Percentiles rank a stretch among this genome's conserved stretches.
Evolutionary conservation across 208 protist species (phyloP).

Genomic region (Crithidia sp.): DNA sequence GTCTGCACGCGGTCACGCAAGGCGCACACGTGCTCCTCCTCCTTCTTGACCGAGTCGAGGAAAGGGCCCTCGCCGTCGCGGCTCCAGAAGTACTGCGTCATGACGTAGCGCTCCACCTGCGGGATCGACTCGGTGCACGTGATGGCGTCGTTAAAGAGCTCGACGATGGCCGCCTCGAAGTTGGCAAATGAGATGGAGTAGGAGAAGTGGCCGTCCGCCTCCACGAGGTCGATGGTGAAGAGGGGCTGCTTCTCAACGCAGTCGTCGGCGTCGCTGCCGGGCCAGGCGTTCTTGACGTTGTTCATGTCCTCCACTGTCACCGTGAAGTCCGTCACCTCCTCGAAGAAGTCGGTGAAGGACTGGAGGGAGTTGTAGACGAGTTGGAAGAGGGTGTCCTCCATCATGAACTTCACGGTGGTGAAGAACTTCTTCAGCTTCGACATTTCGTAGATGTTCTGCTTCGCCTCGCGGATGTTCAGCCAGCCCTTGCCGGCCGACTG

Average conservation of each 20-base stretch:
- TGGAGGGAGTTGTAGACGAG: constrained; percentile 91
- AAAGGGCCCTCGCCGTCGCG: constrained; percentile 91
- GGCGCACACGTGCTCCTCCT: constrained; percentile 83
- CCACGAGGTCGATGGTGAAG: constrained; percentile 91
- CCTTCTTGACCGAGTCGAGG: constrained; percentile 85
- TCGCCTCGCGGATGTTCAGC: constrained; percentile 96
- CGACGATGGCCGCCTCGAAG: constrained; percentile 87
- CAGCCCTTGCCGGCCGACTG: constrained; percentile 97
- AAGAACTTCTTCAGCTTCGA: constrained; percentile 98
- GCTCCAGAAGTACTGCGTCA: constrained; percentile 94
- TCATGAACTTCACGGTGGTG: constrained; percentile 97
- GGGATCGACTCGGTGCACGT: constrained; percentile 89
- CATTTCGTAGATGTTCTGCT: constrained; percentile 96
- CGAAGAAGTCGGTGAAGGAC: constrained; percentile 90
- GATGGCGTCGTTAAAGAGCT: constrained; percentile 91
- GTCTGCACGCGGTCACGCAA: constrained; percentile 73
- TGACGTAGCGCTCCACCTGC: constrained; percentile 94
- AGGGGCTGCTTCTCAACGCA: constrained; percentile 94
- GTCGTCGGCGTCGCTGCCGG: constrained; percentile 91
- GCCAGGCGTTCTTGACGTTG: constrained; percentile 88
- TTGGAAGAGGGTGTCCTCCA: constrained; percentile 95
- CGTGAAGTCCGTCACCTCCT: constrained; percentile 91
- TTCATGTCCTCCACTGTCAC: constrained; percentile 91
- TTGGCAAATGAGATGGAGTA: constrained; percentile 89
- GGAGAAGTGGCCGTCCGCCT: constrained; percentile 80